Base-by-base conservation (phyloP, 139 green algal species). In the Micractinium sp. region DNA sequence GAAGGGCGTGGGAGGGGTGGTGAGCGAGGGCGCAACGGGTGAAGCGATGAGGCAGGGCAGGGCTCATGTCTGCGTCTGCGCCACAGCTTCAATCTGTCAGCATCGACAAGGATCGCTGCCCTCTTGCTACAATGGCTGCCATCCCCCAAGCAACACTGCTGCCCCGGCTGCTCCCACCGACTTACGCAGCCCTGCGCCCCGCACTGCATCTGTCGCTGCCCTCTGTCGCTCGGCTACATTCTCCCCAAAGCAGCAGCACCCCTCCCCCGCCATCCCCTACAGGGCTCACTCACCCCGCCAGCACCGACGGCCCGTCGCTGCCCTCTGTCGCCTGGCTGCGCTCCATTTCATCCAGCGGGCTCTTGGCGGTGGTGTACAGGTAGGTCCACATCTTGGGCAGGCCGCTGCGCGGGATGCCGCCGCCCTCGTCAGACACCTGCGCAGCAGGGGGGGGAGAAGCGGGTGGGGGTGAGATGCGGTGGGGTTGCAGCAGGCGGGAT, bases 361-460 rank as follows among this genome's bases (percentile, higher is more conserved):
- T 96, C 53, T 74, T 74, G 7, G 97, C 98, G 16, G 98, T 99
- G 23, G 94, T 97, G 93, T 99, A 99, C 38, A 99, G 93, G 93
- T 99, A 99, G 69, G 98, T 99, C 98, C 98, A 99, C 90, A 99
- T 99, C 71, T 94, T 93, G 20, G 96, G 94, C 69, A 99, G 89
- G 76, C 97, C 98, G 33, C 88, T 96, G 47, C 98, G 94, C 0
- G 96, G 95, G 90, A 99, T 99, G 88, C 98, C 98, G 60, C 98
- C 98, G 4, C 98, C 98, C 91, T 99, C 98, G 89, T 99, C 98
- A 18, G 92, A 96, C 39, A 95, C 93, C 92, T 95, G 92, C 47
- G 89, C 47, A 56, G 47, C 47, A 56, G 69, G 27, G 25, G 69
- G 36, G 29, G 7, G 35, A 23, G 18, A 4, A 60, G 69, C 60